Conservation (phyloP, 23 red algal genomes). For the Cyanidium caldarium region DNA sequence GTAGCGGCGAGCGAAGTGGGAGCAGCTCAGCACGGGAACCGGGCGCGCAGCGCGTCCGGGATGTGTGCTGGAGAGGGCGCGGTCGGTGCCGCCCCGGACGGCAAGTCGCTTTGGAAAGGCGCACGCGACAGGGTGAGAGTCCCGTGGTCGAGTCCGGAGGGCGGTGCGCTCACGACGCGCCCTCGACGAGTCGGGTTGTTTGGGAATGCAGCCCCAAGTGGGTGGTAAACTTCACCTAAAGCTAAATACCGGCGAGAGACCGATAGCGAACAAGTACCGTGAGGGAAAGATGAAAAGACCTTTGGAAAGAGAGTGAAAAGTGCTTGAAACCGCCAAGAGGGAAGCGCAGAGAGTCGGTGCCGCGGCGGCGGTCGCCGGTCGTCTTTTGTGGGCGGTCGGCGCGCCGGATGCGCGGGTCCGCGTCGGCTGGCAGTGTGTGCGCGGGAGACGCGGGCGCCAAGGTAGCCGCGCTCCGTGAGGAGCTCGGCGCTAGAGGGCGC, state of each 20-base stretch:
- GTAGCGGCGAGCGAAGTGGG: constrained; percentile 95
- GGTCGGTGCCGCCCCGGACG: constrained; percentile 7
- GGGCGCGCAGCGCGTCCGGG: constrained; percentile 14
- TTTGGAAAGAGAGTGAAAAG: constrained; percentile 74
- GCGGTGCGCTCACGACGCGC: constrained; percentile 19
- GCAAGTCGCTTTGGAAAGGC: constrained; percentile 7
- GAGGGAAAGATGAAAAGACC: constrained; percentile 67
- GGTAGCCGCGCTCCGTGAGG: background rate
- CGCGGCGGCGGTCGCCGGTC: no score
- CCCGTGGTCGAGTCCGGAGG: constrained; percentile 44
- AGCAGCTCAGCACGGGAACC: constrained; percentile 62
- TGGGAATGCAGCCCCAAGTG: constrained; percentile 84
- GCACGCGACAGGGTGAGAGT: constrained; percentile 62
- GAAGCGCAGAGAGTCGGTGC: constrained; percentile 47
- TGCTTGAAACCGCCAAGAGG: constrained; percentile 53
- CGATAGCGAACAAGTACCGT: constrained; percentile 90
- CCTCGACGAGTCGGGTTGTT: constrained; percentile 70
- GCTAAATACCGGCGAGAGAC: constrained; percentile 83
- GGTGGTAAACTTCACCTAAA: constrained; percentile 85
- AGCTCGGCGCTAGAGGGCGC: background rate
- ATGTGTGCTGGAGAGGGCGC: constrained; percentile 2
- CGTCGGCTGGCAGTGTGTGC: constrained; percentile 7
- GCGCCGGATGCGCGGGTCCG: constrained; percentile 5
- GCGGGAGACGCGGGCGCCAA: constrained; percentile 1
- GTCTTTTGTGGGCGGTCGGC: no score